phyloP scores from a whole-genome alignment of 805 yeast species.

The Candida wancherniae region DNA sequence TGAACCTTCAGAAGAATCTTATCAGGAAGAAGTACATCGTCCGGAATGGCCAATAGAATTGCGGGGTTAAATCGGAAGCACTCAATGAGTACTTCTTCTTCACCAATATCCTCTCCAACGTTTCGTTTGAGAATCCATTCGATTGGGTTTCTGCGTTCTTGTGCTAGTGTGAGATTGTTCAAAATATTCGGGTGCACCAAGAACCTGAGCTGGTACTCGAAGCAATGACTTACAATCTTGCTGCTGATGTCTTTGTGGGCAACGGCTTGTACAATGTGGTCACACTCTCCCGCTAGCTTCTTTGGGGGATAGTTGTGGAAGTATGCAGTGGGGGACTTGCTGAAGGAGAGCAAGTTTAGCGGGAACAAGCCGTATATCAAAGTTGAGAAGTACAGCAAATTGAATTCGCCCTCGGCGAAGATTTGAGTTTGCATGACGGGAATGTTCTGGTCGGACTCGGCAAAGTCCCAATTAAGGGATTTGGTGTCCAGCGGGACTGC shows the following conservation, averaged over 20 bases:
- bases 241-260: background rate
- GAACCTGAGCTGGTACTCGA: constrained; percentile 22
- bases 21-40: constrained; percentile 7
- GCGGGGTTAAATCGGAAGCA: constrained; percentile 20
- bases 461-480: constrained; percentile 17
- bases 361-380: constrained; percentile 59
- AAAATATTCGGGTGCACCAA: constrained; percentile 47
- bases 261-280: constrained; percentile 1
- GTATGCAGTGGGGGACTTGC: constrained; percentile 38
- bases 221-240: too few relatives aligned
- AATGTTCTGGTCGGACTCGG: constrained; percentile 11
- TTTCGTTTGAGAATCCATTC: constrained; percentile 17
- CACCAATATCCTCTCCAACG: constrained; percentile 11
- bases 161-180: constrained; percentile 19
- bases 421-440: constrained; percentile 8
- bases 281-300: constrained; percentile 13
- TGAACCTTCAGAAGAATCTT: constrained; percentile 5
- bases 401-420: constrained; percentile 20
- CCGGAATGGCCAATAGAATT: constrained; percentile 14
- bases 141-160: constrained; percentile 19
- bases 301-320: constrained; percentile 18
- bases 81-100: constrained; percentile 17
- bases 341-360: constrained; percentile 39
- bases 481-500: background rate
- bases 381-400: constrained; percentile 37